Percentiles rank a stretch among this genome's conserved stretches.
Evolutionary conservation across 192 early-diverging fungal genomes (phyloP).

Genomic region (Chytriomyces hyalinus): DNA sequence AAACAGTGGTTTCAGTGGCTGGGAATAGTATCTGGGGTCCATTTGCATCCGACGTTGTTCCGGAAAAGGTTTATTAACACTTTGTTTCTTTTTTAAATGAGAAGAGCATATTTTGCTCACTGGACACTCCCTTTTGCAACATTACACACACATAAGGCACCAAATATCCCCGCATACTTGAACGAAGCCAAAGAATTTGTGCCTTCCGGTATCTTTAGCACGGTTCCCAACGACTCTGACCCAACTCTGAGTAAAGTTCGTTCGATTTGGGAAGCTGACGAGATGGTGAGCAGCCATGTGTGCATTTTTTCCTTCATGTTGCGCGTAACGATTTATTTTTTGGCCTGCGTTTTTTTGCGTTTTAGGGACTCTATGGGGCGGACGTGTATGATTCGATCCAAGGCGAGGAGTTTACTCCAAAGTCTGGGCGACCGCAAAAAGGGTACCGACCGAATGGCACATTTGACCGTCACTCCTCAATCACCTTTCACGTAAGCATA

Average conservation of each 20-base stretch:
- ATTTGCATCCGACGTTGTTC: neutral
- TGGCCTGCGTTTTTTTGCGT: too few species aligned
- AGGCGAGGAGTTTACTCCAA: constrained; percentile 14
- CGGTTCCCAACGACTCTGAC: neutral
- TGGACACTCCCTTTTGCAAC: too few species aligned
- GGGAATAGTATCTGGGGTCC: neutral
- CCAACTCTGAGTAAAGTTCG: constrained; percentile 1
- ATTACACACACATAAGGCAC: neutral
- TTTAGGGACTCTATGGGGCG: neutral
- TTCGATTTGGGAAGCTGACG: constrained; percentile 28
- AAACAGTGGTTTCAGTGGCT: neutral
- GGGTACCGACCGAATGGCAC: neutral
- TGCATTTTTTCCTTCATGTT: neutral
- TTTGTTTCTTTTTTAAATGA: neutral
- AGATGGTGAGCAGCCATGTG: neutral
- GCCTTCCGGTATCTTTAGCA: neutral
- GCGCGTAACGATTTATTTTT: neutral
- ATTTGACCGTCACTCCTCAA: neutral
- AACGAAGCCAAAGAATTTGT: constrained; percentile 26
- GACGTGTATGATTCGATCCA: neutral
- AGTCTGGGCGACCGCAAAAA: neutral
- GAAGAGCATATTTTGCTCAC: neutral
- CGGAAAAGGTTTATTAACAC: neutral
- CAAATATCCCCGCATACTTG: constrained; percentile 4
- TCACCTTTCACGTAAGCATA: constrained; percentile 19